Conservation (phyloP, 352 stramenopile genomes). For the Hyaloperonospora arabidopsidis region DNA sequence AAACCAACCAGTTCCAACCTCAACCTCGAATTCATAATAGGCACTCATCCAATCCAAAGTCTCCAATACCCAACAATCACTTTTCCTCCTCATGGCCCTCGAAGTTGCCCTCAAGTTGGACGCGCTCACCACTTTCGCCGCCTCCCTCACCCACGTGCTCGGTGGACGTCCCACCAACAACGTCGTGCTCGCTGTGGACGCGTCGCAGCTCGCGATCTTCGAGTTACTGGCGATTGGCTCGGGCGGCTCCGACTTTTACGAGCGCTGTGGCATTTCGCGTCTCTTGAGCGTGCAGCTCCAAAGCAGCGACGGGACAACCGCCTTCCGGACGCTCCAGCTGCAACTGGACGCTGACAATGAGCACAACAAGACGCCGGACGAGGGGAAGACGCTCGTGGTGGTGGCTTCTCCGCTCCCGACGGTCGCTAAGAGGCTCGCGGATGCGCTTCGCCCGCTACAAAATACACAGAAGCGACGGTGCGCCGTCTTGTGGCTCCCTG, state of each 20-base stretch:
- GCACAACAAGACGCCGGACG: neutral
- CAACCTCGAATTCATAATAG: no score
- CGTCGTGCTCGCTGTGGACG: constrained; percentile 47
- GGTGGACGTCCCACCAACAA: constrained; percentile 8
- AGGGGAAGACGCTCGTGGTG: constrained; percentile 22
- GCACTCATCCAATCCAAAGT: no score
- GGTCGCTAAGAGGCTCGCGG: constrained; percentile 42
- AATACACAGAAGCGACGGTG: constrained; percentile 19
- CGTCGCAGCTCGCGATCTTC: constrained; percentile 47
- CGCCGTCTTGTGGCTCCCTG: constrained; percentile 54
- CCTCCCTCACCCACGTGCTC: constrained; percentile 21
- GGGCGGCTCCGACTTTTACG: constrained; percentile 60
- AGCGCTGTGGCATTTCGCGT: constrained; percentile 37
- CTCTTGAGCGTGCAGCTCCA: constrained; percentile 42
- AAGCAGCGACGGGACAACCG: constrained; percentile 25
- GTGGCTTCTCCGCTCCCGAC: constrained; percentile 47
- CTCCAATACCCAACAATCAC: no score
- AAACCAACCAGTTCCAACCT: no score
- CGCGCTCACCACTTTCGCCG: constrained; percentile 38
- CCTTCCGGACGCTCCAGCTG: neutral
- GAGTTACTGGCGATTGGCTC: constrained; percentile 60
- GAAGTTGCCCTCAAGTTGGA: constrained; percentile 45
- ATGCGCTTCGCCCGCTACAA: constrained; percentile 33
- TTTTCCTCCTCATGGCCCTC: constrained; percentile 30
- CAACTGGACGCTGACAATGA: neutral